Conservation (phyloP, 345 rosid genomes). For the Iberis pinnata region DNA sequence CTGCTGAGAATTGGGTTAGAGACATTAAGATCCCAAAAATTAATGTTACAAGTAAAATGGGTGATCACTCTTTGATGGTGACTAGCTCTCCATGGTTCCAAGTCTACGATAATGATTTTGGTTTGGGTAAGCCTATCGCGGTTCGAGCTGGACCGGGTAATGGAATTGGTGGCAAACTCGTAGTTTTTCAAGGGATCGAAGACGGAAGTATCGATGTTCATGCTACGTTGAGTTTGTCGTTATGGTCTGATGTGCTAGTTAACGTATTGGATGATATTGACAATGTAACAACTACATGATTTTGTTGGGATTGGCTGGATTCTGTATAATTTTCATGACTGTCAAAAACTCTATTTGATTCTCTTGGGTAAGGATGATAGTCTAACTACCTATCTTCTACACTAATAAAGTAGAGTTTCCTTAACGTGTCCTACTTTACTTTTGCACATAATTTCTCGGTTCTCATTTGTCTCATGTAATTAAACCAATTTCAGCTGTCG, state of each 20-base stretch:
- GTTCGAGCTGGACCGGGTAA: conserved; percentile 24
- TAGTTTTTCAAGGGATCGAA: conserved; percentile 23
- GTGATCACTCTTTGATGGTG: conserved; percentile 10
- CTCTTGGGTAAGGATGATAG: no score
- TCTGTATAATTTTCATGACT: no score
- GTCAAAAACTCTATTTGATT: no score
- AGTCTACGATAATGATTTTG: conserved; percentile 38
- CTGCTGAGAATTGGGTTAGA: conserved; percentile 18
- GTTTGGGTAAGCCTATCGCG: conserved; percentile 34
- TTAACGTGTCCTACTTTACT: no score
- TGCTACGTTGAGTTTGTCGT: conserved; percentile 1
- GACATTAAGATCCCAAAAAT: conserved; percentile 1
- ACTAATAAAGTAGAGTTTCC: no score
- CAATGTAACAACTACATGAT: no score
- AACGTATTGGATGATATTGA: conserved; percentile 1
- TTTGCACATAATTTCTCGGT: no score
- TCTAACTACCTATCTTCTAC: no score
- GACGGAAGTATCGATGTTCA: conserved; percentile 24
- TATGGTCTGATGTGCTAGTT: conserved; percentile 20
- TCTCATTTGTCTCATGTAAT: no score
- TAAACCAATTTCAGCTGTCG: no score
- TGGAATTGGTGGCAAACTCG: conserved; percentile 14
- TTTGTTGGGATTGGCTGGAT: no score
- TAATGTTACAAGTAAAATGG: conserved; percentile 5
- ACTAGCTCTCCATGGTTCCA: conserved; percentile 39